Percentiles rank a stretch among this genome's conserved stretches.
These are phyloP conservation scores for Neospora caninum DNA, from an alignment of 169 alveolate species.

Conservation along the genomic window DNA sequence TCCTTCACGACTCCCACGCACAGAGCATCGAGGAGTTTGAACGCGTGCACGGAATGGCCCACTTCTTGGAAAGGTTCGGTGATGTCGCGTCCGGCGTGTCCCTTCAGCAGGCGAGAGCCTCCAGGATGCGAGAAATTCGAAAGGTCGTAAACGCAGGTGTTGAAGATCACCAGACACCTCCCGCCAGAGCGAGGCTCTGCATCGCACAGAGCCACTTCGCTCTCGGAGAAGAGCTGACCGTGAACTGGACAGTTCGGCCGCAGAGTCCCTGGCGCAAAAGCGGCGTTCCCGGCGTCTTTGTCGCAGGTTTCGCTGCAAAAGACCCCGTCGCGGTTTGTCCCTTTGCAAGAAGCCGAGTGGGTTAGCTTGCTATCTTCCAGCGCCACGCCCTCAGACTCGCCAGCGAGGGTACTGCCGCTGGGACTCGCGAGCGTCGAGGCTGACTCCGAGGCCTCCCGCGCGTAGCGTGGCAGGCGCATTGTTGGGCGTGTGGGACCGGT, in stretches of 20 bases:
- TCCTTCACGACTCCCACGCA: slow-evolving; percentile 31
- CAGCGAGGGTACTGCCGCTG: too few relatives aligned
- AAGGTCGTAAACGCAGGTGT: slow-evolving; percentile 6
- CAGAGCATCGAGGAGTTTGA: not conserved
- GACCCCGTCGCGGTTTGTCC: too few relatives aligned
- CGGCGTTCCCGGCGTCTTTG: too few relatives aligned
- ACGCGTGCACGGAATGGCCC: slow-evolving; percentile 16
- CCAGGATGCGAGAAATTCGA: slow-evolving; percentile 29
- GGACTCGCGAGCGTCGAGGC: too few relatives aligned
- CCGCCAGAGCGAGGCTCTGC: not conserved
- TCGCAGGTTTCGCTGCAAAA: too few relatives aligned
- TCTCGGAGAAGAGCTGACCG: not conserved
- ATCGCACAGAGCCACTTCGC: not conserved
- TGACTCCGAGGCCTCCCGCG: too few relatives aligned
- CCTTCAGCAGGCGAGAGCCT: not conserved
- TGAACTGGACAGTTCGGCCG: slow-evolving; percentile 10
- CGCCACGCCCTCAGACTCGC: too few relatives aligned
- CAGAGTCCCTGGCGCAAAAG: not conserved
- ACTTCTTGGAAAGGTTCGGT: slow-evolving; percentile 2
- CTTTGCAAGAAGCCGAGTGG: too few relatives aligned
- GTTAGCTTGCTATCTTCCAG: too few relatives aligned
- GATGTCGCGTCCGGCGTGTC: not conserved
- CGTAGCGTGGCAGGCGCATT: too few relatives aligned
- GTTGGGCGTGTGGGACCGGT: too few relatives aligned
- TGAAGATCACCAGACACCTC: not conserved